A percentile compares a stretch with the other conserved stretches of the same genome.
These are phyloP conservation scores for Mycena chlorophos DNA, from an alignment of 768 basidiomycete species.

Conservation along the genomic window DNA sequence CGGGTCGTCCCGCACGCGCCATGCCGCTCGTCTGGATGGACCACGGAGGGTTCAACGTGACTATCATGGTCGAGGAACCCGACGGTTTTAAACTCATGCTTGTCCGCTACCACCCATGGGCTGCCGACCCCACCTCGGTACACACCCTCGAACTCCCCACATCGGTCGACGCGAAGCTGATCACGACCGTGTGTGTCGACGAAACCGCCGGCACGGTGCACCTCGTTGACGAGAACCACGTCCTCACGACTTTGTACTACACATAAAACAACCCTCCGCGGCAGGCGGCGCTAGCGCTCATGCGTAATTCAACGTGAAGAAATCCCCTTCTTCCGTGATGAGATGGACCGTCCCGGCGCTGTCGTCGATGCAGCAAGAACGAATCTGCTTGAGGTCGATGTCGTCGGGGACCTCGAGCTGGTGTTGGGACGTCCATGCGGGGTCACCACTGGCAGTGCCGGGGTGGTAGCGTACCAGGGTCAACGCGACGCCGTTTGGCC, in stretches of 20 bases:
- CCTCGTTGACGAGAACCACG: not conserved
- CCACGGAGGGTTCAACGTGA: constrained; percentile 15
- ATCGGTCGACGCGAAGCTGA: not conserved
- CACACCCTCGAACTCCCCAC: constrained; percentile 10
- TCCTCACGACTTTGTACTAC: constrained; percentile 8
- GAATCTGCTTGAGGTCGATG: constrained; percentile 5
- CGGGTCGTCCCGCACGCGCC: not conserved
- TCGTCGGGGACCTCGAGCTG: constrained; percentile 1
- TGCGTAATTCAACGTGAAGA: not conserved
- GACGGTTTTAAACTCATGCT: constrained; percentile 3
- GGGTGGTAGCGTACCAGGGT: not conserved
- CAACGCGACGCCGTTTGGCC: not conserved
- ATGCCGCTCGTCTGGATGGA: constrained; percentile 9
- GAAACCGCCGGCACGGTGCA: constrained; percentile 13
- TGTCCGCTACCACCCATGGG: constrained; percentile 15
- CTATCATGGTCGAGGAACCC: not conserved
- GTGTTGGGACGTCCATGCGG: constrained; percentile 3
- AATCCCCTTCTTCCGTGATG: not conserved
- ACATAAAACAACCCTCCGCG: not conserved
- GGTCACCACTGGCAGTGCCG: not conserved
- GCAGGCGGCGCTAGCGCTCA: too few relatives aligned
- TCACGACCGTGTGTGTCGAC: constrained; percentile 6
- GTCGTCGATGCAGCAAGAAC: not conserved
- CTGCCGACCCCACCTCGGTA: not conserved
- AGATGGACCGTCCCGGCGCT: not conserved